These are phyloP conservation scores for Diaporthe citriasiana DNA, from an alignment of 2,329 filamentous ascomycete genomes.

Conservation along the genomic window DNA sequence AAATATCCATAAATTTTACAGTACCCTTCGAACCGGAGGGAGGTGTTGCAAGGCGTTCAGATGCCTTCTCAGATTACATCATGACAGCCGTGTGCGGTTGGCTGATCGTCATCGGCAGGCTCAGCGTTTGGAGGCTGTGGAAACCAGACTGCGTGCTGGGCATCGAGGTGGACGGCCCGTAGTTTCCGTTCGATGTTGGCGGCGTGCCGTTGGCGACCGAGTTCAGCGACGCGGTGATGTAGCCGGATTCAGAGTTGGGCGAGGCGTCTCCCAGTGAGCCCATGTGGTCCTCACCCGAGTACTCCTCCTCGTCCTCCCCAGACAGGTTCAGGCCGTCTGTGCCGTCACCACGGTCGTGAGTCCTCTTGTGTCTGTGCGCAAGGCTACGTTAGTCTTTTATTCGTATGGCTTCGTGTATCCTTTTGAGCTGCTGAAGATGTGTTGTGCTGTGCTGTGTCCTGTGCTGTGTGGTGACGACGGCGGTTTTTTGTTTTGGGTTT, in stretches of 20 bases:
- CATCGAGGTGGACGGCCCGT: constrained; percentile 49
- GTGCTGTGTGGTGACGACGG: constrained; percentile 51
- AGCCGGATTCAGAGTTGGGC: constrained; percentile 77
- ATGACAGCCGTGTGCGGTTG: constrained; percentile 58
- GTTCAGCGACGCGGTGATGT: constrained; percentile 67
- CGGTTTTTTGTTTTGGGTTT: constrained; percentile 48
- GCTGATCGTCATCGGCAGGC: constrained; percentile 76
- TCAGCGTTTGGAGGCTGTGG: constrained; percentile 72
- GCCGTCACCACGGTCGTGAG: constrained; percentile 75
- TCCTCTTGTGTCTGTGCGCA: constrained; percentile 84
- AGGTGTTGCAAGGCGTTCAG: constrained; percentile 1
- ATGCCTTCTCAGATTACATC: constrained; percentile 48
- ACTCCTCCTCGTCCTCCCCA: constrained; percentile 89
- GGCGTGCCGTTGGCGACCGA: constrained; percentile 54
- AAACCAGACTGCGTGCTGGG: constrained; percentile 57
- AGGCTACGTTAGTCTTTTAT: constrained; percentile 54
- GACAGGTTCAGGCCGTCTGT: constrained; percentile 73
- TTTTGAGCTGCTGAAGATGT: constrained; percentile 52
- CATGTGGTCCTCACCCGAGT: constrained; percentile 85
- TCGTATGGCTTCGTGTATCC: constrained; percentile 40
- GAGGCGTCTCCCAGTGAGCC: constrained; percentile 85
- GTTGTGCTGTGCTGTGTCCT: constrained; percentile 53
- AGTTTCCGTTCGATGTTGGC: constrained; percentile 49
- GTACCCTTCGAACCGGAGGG: constrained; percentile 25
- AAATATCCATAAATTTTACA: constrained; percentile 42